These are phyloP conservation scores for Phytophthora parvispora DNA, from an alignment of 352 stramenopile species.

Conservation along the genomic window DNA sequence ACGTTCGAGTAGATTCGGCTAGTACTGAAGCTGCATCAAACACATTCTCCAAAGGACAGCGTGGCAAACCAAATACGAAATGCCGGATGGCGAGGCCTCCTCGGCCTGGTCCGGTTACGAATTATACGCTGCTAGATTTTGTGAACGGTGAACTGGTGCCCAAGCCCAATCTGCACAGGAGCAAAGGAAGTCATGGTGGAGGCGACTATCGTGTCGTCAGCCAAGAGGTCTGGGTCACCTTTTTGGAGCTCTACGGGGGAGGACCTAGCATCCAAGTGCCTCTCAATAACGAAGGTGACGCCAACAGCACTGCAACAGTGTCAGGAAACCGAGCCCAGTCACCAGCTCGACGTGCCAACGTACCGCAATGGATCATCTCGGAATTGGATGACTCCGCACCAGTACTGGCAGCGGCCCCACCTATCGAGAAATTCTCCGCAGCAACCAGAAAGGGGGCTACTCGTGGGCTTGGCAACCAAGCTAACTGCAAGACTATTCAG, in stretches of 20 bases:
- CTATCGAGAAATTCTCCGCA: constrained; percentile 8
- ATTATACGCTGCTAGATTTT: constrained; percentile 77
- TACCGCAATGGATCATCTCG: constrained; percentile 57
- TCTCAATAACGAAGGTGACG: constrained; percentile 9
- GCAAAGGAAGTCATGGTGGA: constrained; percentile 39
- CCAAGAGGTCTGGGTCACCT: constrained; percentile 75
- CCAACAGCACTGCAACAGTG: background rate
- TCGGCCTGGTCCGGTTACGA: constrained; percentile 66
- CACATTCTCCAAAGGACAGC: constrained; percentile 1
- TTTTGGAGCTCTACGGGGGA: constrained; percentile 67
- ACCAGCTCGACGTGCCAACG: background rate
- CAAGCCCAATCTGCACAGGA: constrained; percentile 51
- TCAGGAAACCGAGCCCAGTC: background rate
- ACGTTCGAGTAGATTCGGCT: constrained; percentile 58
- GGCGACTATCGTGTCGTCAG: constrained; percentile 76
- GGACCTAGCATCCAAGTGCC: constrained; percentile 68
- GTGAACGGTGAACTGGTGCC: constrained; percentile 68
- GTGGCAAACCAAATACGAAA: constrained; percentile 12
- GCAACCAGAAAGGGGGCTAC: constrained; percentile 24
- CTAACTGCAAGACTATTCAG: constrained; percentile 2
- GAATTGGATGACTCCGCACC: constrained; percentile 58
- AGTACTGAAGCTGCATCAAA: constrained; percentile 18
- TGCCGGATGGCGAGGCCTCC: constrained; percentile 20
- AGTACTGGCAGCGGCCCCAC: constrained; percentile 15
- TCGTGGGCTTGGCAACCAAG: constrained; percentile 10